phyloP scores from a whole-genome alignment of 1,284 basidiomycete species.

The Cryptococcus maquisensis region DNA sequence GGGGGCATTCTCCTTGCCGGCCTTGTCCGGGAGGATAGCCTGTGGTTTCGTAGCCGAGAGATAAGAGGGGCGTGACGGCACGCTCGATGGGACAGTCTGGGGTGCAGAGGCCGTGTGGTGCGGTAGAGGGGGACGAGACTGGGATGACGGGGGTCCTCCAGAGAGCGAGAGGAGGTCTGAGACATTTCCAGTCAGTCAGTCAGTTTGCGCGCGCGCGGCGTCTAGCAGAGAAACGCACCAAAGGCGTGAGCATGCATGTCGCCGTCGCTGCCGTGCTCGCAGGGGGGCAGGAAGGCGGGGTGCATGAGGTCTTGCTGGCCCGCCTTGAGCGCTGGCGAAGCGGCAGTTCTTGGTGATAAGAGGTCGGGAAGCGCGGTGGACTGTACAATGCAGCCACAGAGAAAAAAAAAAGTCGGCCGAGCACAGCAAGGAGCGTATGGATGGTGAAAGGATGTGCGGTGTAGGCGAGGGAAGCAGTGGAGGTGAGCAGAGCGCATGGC shows the following conservation, averaged over 20 bases:
- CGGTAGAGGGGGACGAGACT: conserved; percentile 9
- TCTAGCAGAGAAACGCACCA: conserved; percentile 25
- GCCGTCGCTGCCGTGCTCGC: conserved; percentile 38
- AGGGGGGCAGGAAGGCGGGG: conserved; percentile 42
- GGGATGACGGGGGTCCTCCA: conserved; percentile 8
- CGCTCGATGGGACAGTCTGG: conserved; percentile 29
- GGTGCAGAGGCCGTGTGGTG: neutral
- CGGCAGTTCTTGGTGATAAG: conserved; percentile 12
- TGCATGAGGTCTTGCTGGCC: conserved; percentile 34
- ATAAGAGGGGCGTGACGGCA: conserved; percentile 31
- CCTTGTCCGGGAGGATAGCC: neutral
- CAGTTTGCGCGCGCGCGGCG: neutral
- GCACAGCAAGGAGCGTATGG: neutral
- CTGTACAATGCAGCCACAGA: conserved; percentile 2
- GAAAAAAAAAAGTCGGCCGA: conserved; percentile 2
- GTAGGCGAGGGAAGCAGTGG: neutral
- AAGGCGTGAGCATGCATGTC: conserved; percentile 47
- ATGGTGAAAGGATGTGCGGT: neutral
- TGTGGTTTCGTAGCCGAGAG: conserved; percentile 35
- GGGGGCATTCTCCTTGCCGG: conserved; percentile 4
- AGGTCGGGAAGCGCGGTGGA: conserved; percentile 9
- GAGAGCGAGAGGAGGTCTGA: conserved; percentile 40
- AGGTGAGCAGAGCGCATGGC: neutral
- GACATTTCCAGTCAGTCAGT: neutral
- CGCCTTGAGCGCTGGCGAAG: conserved; percentile 3